These are phyloP conservation scores for Ustilago shanxiensis DNA, from an alignment of 1,284 basidiomycete genomes.

Conservation along the genomic window DNA sequence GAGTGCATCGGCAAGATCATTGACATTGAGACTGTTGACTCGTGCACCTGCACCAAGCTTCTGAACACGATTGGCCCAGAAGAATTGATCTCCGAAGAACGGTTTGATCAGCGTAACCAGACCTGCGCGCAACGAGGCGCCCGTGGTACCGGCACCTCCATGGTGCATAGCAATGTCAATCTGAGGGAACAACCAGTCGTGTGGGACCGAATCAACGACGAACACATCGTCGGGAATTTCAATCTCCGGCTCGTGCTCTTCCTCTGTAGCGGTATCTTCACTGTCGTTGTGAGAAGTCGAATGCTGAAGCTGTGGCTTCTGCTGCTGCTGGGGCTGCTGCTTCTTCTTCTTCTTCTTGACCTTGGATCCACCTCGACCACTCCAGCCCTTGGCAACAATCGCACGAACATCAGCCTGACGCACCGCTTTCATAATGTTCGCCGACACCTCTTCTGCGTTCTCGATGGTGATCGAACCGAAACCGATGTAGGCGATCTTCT, in stretches of 20 bases:
- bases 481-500: slow-evolving; percentile 70
- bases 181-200: slow-evolving; percentile 49
- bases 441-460: slow-evolving; percentile 66
- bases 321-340: slow-evolving; percentile 1
- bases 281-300: slow-evolving; percentile 16
- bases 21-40: slow-evolving; percentile 43
- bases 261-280: slow-evolving; percentile 33
- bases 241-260: slow-evolving; percentile 59
- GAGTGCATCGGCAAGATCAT: slow-evolving; percentile 44
- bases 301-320: slow-evolving; percentile 6
- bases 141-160: slow-evolving; percentile 80
- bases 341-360: slow-evolving; percentile 41
- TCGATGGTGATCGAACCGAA: slow-evolving; percentile 71
- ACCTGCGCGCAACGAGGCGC: slow-evolving; percentile 62
- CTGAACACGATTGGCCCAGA: slow-evolving; percentile 63
- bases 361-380: slow-evolving; percentile 48
- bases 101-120: slow-evolving; percentile 64
- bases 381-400: slow-evolving; percentile 69
- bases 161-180: slow-evolving; percentile 72
- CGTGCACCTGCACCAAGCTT: slow-evolving; percentile 59
- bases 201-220: slow-evolving; percentile 64
- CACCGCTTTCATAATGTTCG: slow-evolving; percentile 59
- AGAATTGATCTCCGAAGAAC: slow-evolving; percentile 68
- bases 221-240: slow-evolving; percentile 67
- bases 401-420: slow-evolving; percentile 58